phyloP scores from a whole-genome alignment of 2,329 filamentous ascomycete genomes.

The Alternaria gaisen region DNA sequence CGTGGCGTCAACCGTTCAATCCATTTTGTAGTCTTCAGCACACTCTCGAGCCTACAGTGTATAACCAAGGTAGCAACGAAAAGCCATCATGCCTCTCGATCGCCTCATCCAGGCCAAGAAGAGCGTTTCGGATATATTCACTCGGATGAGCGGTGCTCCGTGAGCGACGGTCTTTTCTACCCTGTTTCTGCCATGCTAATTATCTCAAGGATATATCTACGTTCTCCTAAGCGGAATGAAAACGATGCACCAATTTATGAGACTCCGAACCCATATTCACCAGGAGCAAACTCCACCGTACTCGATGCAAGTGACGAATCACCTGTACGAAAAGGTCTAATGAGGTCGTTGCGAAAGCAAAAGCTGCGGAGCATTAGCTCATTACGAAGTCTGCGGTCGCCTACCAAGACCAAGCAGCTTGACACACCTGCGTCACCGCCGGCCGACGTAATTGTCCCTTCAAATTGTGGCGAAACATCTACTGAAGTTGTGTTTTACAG shows the following conservation, averaged over 20 bases:
- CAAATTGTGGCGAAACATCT: not conserved
- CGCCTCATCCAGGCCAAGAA: conserved; percentile 41
- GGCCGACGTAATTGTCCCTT: not conserved
- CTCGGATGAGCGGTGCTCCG: conserved; percentile 8
- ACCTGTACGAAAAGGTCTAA: conserved; percentile 34
- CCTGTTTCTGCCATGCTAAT: conserved; percentile 8
- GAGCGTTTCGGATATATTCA: conserved; percentile 42
- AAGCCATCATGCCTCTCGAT: conserved; percentile 37
- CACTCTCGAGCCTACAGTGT: not conserved
- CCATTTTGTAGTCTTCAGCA: not conserved
- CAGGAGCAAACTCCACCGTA: conserved; percentile 1
- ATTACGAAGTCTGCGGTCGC: conserved; percentile 33
- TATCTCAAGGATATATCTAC: not conserved
- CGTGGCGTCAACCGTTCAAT: not conserved
- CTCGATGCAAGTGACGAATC: conserved; percentile 21
- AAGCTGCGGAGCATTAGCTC: conserved; percentile 40
- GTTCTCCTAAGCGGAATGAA: conserved; percentile 15
- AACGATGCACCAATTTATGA: conserved; percentile 21
- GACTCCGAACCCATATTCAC: conserved; percentile 20
- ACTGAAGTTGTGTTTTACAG: conserved; percentile 11
- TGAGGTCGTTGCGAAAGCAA: conserved; percentile 36
- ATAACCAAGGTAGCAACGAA: conserved; percentile 15
- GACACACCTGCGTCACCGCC: conserved; percentile 9
- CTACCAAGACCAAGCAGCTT: conserved; percentile 27
- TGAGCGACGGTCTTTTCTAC: not conserved